phyloP scores from a whole-genome alignment of 208 protist species.

The Trypanosoma mega region DNA sequence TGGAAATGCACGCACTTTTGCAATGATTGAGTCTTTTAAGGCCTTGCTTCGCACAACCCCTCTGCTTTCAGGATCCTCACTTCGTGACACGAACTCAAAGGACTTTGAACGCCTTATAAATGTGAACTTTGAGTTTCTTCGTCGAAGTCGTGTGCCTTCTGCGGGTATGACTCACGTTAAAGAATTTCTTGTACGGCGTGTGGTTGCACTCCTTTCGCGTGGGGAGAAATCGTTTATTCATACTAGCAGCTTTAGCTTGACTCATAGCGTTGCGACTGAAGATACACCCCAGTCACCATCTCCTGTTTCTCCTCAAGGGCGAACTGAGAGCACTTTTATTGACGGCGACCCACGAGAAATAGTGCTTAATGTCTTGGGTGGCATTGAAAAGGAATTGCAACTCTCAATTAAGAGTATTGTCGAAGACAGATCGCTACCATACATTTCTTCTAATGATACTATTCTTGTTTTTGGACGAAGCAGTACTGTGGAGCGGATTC shows the following conservation, averaged over 20 bases:
- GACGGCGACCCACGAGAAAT: slow-evolving; percentile 44
- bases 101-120: slow-evolving; percentile 64
- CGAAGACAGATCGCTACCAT: slow-evolving; percentile 64
- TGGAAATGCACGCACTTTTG: slow-evolving; percentile 70
- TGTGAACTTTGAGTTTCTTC: slow-evolving; percentile 69
- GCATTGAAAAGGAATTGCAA: slow-evolving; percentile 54
- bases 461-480: slow-evolving; percentile 84
- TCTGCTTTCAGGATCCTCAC: slow-evolving; percentile 32
- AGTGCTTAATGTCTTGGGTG: slow-evolving; percentile 41
- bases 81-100: slow-evolving; percentile 44
- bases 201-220: slow-evolving; percentile 32
- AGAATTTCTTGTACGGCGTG: slow-evolving; percentile 53
- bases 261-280: neutral
- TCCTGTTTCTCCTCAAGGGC: neutral
- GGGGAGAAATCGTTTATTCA: slow-evolving; percentile 4
- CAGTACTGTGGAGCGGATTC: slow-evolving; percentile 67
- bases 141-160: slow-evolving; percentile 54
- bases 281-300: neutral
- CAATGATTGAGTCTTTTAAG: slow-evolving; percentile 61
- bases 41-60: slow-evolving; percentile 55
- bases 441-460: slow-evolving; percentile 63
- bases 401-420: slow-evolving; percentile 76
- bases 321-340: neutral
- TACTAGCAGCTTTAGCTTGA: neutral
- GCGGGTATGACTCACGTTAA: slow-evolving; percentile 77